Evolutionary conservation across 1,139 yeast genomes (phyloP).

Genomic region (Blastobotrys malaysiensis): DNA sequence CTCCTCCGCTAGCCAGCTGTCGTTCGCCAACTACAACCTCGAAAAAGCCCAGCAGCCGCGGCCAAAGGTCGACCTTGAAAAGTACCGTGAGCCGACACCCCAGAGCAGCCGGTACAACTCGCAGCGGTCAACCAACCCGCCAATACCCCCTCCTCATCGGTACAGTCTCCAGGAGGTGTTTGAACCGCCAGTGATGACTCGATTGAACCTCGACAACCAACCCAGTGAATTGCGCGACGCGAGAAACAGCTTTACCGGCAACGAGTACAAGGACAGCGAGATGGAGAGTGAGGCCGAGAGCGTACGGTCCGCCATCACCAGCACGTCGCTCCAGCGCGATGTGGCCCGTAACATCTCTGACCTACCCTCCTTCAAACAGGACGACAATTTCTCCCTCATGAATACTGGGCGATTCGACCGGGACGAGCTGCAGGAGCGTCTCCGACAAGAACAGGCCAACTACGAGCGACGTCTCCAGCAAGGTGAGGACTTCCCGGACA

Average conservation of each 20-base stretch:
- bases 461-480: not conserved
- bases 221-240: constrained; percentile 10
- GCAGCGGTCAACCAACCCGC: not conserved
- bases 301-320: not conserved
- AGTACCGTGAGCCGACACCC: not conserved
- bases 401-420: not conserved
- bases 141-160: not conserved
- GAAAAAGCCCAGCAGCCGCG: not conserved
- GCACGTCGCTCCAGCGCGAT: not conserved
- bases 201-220: constrained; percentile 6
- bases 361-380: not conserved
- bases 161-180: not conserved
- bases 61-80: not conserved
- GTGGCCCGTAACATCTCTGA: not conserved
- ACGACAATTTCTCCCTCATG: not conserved
- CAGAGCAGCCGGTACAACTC: not conserved
- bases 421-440: not conserved
- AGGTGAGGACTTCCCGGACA: not conserved
- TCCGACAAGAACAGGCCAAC: not conserved
- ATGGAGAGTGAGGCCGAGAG: constrained; percentile 1
- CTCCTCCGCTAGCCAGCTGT: not conserved
- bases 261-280: constrained; percentile 2
- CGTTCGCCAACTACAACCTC: not conserved
- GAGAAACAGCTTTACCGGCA: not conserved
- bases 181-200: not conserved